Conservation (phyloP, 306 rosid genomes). For the Quercus ilex region DNA sequence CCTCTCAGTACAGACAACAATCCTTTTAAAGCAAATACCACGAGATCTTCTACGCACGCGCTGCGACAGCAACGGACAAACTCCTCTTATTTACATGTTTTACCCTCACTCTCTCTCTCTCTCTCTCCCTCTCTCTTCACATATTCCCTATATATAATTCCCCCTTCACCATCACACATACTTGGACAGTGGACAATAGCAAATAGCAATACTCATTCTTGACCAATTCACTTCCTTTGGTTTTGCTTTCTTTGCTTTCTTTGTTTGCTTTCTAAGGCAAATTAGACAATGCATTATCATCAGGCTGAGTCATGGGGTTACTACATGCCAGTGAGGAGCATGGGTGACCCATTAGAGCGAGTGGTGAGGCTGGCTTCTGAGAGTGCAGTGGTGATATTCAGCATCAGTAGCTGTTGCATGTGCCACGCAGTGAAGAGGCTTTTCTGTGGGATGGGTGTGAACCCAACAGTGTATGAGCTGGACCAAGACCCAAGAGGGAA, state of each 20-base stretch:
- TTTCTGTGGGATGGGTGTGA: constrained; percentile 93
- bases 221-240: not conserved
- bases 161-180: not conserved
- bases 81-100: constrained; percentile 11
- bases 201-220: not conserved
- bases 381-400: constrained; percentile 91
- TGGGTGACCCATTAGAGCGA: constrained; percentile 61
- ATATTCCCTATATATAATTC: constrained; percentile 20
- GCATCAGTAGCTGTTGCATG: constrained; percentile 92
- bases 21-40: constrained; percentile 28
- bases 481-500: constrained; percentile 80
- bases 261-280: not conserved
- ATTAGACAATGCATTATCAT: constrained; percentile 49
- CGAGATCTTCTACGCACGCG: constrained; percentile 40
- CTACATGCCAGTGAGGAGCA: constrained; percentile 31
- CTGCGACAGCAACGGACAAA: constrained; percentile 55
- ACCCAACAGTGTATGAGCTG: constrained; percentile 76
- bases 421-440: constrained; percentile 91
- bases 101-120: not conserved
- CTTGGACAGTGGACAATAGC: not conserved
- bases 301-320: constrained; percentile 61
- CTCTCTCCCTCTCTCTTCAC: too few relatives aligned
- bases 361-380: constrained; percentile 75
- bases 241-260: not conserved
- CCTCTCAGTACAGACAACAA: constrained; percentile 37